Percentiles rank a stretch among this genome's conserved stretches.
These are phyloP conservation scores for Stagonosporopsis cucurbitacearum DNA, from an alignment of 2,329 filamentous ascomycete species.

Conservation along the genomic window DNA sequence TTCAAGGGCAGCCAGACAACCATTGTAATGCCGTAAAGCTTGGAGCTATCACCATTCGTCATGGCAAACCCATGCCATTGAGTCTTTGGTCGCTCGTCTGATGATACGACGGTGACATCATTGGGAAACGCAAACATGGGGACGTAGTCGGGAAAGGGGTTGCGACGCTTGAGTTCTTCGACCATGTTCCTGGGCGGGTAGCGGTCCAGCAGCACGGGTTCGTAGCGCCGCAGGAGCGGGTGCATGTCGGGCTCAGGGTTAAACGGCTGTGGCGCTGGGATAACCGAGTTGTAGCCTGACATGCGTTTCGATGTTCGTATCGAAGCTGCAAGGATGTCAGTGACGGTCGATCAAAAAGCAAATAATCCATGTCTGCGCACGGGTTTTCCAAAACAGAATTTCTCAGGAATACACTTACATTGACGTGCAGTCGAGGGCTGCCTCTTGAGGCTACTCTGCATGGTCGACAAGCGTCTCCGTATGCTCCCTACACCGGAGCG, in stretches of 20 bases:
- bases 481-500: constrained; percentile 80
- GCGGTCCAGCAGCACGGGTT: constrained; percentile 92
- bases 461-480: constrained; percentile 90
- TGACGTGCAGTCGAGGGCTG: constrained; percentile 78
- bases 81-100: constrained; percentile 90
- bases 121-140: constrained; percentile 99
- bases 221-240: constrained; percentile 89
- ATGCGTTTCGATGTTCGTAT: constrained; percentile 84
- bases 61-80: constrained; percentile 99
- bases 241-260: constrained; percentile 93
- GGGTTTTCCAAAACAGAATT: constrained; percentile 7
- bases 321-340: constrained; percentile 57
- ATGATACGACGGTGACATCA: constrained; percentile 95
- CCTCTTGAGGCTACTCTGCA: constrained; percentile 87
- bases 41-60: constrained; percentile 91
- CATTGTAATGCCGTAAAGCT: constrained; percentile 88
- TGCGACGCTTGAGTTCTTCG: constrained; percentile 80
- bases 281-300: constrained; percentile 98
- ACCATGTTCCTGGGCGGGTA: constrained; percentile 85
- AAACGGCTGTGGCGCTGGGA: constrained; percentile 89
- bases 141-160: constrained; percentile 93
- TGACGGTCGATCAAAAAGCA: constrained; percentile 29
- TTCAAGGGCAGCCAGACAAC: constrained; percentile 93
- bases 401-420: constrained; percentile 60
- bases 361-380: constrained; percentile 25